Evolutionary conservation across 768 basidiomycete species (phyloP), one percentile per base, ranked within the genome.

Genomic region (Termitomyces sp.): DNA sequence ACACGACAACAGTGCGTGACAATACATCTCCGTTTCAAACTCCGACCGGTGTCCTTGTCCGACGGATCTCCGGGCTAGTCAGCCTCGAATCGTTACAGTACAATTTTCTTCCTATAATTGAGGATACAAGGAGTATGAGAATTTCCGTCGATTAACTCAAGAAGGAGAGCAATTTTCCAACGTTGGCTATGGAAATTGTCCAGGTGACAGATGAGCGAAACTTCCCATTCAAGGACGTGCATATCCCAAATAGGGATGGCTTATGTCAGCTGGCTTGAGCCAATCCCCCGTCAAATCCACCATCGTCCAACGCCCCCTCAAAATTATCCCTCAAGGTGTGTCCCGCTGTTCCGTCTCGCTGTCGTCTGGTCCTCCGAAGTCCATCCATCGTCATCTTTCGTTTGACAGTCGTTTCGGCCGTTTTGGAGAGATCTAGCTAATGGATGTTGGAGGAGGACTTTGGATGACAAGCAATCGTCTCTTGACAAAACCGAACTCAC

Each of bases 291-390:
- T 42, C 54, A 35, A 59, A 60, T 55, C 65, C 56, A 63, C 64
- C 61, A 59, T 60, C 63, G 59, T 25, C 58, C 67, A 66, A 65
- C 63, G 62, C 66, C 63, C 45, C 63, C 65, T 67, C 68, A 70
- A 71, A 72, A 70, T 63, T 63, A 67, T 64, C 69, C 62, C 66
- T 63, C 64, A 78, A 76, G 75, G 76, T 78, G 63, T 56, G 76
- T 73, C 59, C 51, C 48, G 55, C 38, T 59, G 58, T 42, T 46
- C 52, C 23, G 41, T 53, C 44, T 50, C 42, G 16, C 49, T 53
- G 41, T 60, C 52, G 51, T 54, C 42, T 52, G 46, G 56, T 60
- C 60, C 41, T 60, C 36, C 44, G 57, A 48, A 57, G 48, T 53
- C 63, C 44, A 27, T 56, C 43, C 38, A 38, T 36, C 45, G 25